Evolutionary conservation across 495 filamentous ascomycete species (phyloP).

Genomic region (Bathelium albidoporum): DNA sequence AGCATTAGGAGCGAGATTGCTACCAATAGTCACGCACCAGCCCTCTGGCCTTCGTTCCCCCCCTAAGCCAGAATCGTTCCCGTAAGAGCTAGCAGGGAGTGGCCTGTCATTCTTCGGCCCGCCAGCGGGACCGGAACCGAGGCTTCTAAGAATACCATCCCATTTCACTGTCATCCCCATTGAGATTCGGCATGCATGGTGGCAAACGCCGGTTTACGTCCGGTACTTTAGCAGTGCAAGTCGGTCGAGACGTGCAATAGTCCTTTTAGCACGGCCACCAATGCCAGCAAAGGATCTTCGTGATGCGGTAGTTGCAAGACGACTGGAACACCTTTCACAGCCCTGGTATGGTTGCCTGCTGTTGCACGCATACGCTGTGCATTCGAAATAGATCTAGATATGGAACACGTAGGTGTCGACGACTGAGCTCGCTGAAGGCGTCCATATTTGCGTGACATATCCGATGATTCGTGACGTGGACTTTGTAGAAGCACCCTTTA

Average conservation of each 20-base stretch:
- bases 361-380: background rate
- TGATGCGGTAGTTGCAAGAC: background rate
- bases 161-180: background rate
- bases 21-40: background rate
- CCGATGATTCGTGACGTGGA: background rate
- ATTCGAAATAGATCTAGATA: background rate
- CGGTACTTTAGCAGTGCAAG: background rate
- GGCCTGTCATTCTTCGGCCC: background rate
- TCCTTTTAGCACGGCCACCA: background rate
- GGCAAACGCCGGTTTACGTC: background rate
- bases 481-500: background rate
- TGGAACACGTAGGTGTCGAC: background rate
- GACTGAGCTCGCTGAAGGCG: background rate
- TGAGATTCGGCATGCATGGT: background rate
- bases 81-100: background rate
- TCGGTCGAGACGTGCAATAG: background rate
- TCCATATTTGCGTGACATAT: background rate
- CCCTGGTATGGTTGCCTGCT: background rate
- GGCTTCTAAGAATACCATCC: background rate
- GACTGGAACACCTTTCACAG: background rate
- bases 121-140: background rate
- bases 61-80: background rate
- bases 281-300: background rate
- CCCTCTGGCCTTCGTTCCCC: background rate
- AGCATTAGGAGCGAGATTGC: background rate